These are phyloP conservation scores for Scleromitrula shiraiana DNA, from an alignment of 2,329 filamentous ascomycete species.

Conservation along the genomic window DNA sequence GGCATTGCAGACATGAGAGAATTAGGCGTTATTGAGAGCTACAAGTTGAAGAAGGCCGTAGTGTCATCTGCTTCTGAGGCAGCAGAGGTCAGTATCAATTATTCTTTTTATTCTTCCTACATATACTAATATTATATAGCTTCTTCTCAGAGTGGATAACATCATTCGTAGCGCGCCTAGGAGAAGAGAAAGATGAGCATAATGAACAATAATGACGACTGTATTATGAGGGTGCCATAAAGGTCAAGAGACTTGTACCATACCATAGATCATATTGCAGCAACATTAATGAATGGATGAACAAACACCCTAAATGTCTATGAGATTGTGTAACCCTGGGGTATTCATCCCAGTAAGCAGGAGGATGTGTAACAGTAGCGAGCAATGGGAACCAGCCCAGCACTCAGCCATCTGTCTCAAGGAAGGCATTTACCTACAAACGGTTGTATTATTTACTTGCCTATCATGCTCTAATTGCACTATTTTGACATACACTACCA, in stretches of 20 bases:
- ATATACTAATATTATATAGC: slow-evolving; percentile 40
- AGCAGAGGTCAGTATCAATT: slow-evolving; percentile 64
- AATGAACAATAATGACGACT: slow-evolving; percentile 17
- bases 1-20: slow-evolving; percentile 95
- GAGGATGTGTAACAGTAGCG: neutral
- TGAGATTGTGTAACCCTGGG: neutral
- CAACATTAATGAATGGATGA: slow-evolving; percentile 15
- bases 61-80: slow-evolving; percentile 94
- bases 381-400: neutral
- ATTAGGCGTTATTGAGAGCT: slow-evolving; percentile 90
- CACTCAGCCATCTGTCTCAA: neutral
- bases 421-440: too few species aligned
- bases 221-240: slow-evolving; percentile 26
- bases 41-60: slow-evolving; percentile 97
- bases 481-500: too few species aligned
- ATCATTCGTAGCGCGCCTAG: slow-evolving; percentile 92
- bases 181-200: slow-evolving; percentile 64
- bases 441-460: too few species aligned
- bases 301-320: neutral
- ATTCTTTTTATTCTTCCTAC: slow-evolving; percentile 9
- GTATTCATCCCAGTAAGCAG: neutral
- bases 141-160: slow-evolving; percentile 90
- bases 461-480: too few species aligned
- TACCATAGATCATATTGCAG: slow-evolving; percentile 31
- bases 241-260: slow-evolving; percentile 26